Evolutionary conservation across 2,329 filamentous ascomycete genomes (phyloP), one percentile per base, ranked within the genome.

Genomic region (Coniochaeta prunicola): DNA sequence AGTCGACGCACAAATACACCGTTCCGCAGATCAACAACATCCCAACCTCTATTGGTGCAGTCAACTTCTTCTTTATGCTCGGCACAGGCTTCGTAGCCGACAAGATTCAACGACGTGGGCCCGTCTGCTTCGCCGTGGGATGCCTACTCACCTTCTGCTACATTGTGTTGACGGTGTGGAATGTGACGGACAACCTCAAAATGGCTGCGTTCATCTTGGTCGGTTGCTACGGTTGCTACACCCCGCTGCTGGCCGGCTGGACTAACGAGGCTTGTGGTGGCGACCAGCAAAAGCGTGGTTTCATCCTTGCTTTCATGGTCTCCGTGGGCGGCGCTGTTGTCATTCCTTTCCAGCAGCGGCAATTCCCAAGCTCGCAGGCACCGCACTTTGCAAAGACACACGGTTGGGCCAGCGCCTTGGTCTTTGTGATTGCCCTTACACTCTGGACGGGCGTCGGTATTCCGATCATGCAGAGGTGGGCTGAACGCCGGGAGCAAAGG

Each of bases 11-110:
- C n/a, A 13, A 56, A 17, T 76, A 74, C 64, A 67, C 69, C 0
- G 66, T 76, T 2, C 69, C 71, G 1, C 63, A 77, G 62, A 72
- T 77, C 67, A 78, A 79, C 67, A 77, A 74, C 62, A 77, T 77
- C 34, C 74, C 76, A 1, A 79, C 76, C 0, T 66, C 70, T 26
- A 71, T 77, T 31, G 73, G 73, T 34, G 76, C 76, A 10, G 67
- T 77, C 63, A 76, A 76, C 62, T 73, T 77, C 57, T 62, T 76
- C 50, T 69, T 75, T 59, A 76, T 77, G 73, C 55, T 69, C 26
- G 38, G 56, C 34, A 67, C 65, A 13, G 69, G 67, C 50, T 68
- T 63, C 45, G 60, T 66, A 28, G 64, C 68, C 8, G 69, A 70
- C 63, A 69, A 73, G 61, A 66, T 75, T 17, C 66, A 72, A 10